A percentile compares a stretch with the other conserved stretches of the same genome.
Evolutionary conservation across 2,329 filamentous ascomycete genomes (phyloP).

Genomic region (Celoporthe dispersa): DNA sequence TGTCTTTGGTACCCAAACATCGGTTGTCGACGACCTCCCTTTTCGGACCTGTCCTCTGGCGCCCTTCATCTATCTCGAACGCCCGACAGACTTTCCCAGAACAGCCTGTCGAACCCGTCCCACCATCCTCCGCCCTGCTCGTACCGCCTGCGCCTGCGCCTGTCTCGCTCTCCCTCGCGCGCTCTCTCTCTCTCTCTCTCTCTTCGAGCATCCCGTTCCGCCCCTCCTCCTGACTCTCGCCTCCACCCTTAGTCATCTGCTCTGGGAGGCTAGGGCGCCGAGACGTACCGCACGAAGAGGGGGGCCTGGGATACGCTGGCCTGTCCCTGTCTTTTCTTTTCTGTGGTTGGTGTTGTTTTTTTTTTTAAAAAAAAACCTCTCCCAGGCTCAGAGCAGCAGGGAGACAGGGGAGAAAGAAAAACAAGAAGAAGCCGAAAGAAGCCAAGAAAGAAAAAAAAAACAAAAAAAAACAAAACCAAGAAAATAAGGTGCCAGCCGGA

Average conservation of each 20-base stretch:
- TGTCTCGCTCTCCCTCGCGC: background rate
- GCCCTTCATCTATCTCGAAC: slow-evolving; percentile 8
- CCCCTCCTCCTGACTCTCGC: background rate
- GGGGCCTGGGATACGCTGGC: slow-evolving; percentile 9
- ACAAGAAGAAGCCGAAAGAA: background rate
- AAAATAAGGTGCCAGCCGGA: background rate
- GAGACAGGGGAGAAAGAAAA: background rate
- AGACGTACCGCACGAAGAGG: slow-evolving; percentile 6
- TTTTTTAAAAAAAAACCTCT: background rate
- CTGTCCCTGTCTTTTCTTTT: background rate
- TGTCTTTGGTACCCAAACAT: slow-evolving; percentile 1
- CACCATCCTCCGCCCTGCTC: slow-evolving; percentile 1
- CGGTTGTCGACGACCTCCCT: background rate
- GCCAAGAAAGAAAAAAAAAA: background rate
- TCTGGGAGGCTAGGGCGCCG: slow-evolving; percentile 3
- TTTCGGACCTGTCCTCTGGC: background rate
- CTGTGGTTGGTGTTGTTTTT: too few species aligned
- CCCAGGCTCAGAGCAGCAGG: background rate
- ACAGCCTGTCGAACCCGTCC: background rate
- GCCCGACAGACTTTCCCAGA: background rate
- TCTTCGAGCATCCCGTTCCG: background rate
- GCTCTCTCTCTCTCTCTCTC: background rate
- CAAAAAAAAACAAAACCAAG: background rate
- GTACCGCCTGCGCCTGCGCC: slow-evolving; percentile 1
- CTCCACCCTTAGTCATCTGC: background rate